Percentiles rank a stretch among this genome's conserved stretches.
phyloP scores from a whole-genome alignment of 2,329 filamentous ascomycete species.

The Aspergillus ustus region DNA sequence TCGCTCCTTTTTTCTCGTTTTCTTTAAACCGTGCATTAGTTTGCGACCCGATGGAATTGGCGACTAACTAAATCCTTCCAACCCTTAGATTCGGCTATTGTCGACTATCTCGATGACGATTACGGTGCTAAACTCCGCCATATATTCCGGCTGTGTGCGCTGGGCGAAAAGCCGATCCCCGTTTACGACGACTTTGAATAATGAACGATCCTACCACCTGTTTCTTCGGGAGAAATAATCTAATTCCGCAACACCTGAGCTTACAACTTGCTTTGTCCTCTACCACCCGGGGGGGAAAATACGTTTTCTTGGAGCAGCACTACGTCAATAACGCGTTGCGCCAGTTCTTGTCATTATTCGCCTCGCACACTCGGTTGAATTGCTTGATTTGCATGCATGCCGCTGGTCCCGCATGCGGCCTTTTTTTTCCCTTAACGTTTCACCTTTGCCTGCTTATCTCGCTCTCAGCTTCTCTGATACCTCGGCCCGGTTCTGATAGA shows the following conservation, averaged over 20 bases:
- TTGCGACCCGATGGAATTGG: constrained; percentile 4
- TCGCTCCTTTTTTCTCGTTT: neutral
- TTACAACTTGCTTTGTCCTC: neutral
- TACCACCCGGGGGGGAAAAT: neutral
- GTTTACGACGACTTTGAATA: constrained; percentile 43
- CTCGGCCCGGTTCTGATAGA: constrained; percentile 31
- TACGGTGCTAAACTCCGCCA: constrained; percentile 52
- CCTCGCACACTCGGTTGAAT: constrained; percentile 7
- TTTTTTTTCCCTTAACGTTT: neutral
- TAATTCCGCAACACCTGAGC: constrained; percentile 1
- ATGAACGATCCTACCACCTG: neutral
- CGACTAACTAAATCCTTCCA: constrained; percentile 21
- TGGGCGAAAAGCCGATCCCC: constrained; percentile 56
- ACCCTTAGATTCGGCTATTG: constrained; percentile 52
- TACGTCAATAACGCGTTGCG: neutral
- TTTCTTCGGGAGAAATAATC: neutral
- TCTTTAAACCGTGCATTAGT: constrained; percentile 7
- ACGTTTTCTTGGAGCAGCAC: neutral
- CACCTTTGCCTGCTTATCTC: constrained; percentile 15
- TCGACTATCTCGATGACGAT: constrained; percentile 55
- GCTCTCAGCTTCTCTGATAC: constrained; percentile 18
- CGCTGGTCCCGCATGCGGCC: constrained; percentile 18
- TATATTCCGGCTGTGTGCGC: constrained; percentile 55
- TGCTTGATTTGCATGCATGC: constrained; percentile 13
- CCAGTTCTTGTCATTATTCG: neutral